Evolutionary conservation across 345 rosid genomes (phyloP).

Genomic region (Moringa oleifera): DNA sequence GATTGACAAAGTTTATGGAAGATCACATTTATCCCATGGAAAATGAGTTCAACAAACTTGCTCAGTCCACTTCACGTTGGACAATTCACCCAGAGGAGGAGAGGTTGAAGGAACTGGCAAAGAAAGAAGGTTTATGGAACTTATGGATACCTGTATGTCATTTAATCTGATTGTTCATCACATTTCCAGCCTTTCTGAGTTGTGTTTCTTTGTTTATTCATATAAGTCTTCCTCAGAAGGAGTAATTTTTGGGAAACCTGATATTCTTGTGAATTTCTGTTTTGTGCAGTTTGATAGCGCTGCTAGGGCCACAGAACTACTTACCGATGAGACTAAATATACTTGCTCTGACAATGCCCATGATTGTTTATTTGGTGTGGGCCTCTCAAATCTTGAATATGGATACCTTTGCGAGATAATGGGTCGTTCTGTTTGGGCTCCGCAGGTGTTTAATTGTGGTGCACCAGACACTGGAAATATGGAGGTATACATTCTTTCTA

Average conservation of each 20-base stretch:
- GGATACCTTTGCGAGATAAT: constrained; percentile 97
- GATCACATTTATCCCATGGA: constrained; percentile 83
- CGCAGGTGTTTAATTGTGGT: constrained; percentile 92
- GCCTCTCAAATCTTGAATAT: constrained; percentile 93
- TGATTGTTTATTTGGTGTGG: constrained; percentile 71
- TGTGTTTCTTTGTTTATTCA: constrained; percentile 1
- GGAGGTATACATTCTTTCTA: constrained; percentile 60
- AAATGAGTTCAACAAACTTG: constrained; percentile 65
- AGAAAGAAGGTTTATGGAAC: constrained; percentile 91
- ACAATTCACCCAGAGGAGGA: constrained; percentile 92
- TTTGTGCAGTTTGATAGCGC: constrained; percentile 82
- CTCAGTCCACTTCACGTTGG: constrained; percentile 74
- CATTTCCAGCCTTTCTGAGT: constrained; percentile 2
- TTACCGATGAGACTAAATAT: constrained; percentile 34
- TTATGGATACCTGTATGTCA: constrained; percentile 76
- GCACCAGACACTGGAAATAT: constrained; percentile 99
- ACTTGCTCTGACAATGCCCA: constrained; percentile 18
- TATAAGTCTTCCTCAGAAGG: neutral
- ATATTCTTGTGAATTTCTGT: constrained; percentile 10
- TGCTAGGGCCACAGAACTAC: constrained; percentile 64
- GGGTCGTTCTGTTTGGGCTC: constrained; percentile 97
- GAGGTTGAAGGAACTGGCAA: constrained; percentile 78
- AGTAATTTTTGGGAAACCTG: neutral
- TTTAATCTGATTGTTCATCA: constrained; percentile 11
- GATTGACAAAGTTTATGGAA: constrained; percentile 83